These are phyloP conservation scores for Arachnomyces sp. DNA, from an alignment of 2,329 filamentous ascomycete genomes.

Conservation along the genomic window DNA sequence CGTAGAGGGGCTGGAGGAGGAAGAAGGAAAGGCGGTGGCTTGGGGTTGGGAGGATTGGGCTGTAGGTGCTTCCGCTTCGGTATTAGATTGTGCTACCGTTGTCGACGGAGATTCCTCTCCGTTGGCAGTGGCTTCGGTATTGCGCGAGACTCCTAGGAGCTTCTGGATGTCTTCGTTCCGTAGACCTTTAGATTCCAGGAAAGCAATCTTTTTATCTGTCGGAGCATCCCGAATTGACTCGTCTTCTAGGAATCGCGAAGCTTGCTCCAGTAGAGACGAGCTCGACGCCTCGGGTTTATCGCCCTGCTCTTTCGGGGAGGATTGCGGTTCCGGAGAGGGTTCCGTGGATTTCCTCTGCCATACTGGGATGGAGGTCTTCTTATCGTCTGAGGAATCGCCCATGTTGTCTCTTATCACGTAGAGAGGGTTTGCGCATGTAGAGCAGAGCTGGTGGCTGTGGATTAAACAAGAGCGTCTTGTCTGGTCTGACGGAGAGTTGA, in stretches of 20 bases:
- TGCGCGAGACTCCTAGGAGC: slow-evolving; percentile 46
- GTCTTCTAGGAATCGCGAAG: slow-evolving; percentile 67
- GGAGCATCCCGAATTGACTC: slow-evolving; percentile 61
- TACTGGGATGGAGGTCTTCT: slow-evolving; percentile 28
- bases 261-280: slow-evolving; percentile 52
- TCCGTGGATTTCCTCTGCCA: slow-evolving; percentile 26
- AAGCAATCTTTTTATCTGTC: slow-evolving; percentile 63
- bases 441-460: too few species aligned
- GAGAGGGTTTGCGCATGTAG: not conserved
- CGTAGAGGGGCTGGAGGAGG: slow-evolving; percentile 11
- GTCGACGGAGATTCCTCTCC: slow-evolving; percentile 2
- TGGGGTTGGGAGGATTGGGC: slow-evolving; percentile 2
- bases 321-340: slow-evolving; percentile 30
- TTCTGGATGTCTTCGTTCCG: slow-evolving; percentile 57
- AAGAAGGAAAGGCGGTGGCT: slow-evolving; percentile 6
- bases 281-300: slow-evolving; percentile 13
- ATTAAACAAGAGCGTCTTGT: too few species aligned
- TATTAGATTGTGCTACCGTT: not conserved
- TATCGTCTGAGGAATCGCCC: slow-evolving; percentile 23
- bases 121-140: slow-evolving; percentile 19
- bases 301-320: slow-evolving; percentile 17
- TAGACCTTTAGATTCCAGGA: slow-evolving; percentile 70
- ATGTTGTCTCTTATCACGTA: slow-evolving; percentile 15
- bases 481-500: slow-evolving; percentile 17
- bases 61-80: not conserved